phyloP scores from a whole-genome alignment of 83 land plant species.

The Larix sibirica region DNA sequence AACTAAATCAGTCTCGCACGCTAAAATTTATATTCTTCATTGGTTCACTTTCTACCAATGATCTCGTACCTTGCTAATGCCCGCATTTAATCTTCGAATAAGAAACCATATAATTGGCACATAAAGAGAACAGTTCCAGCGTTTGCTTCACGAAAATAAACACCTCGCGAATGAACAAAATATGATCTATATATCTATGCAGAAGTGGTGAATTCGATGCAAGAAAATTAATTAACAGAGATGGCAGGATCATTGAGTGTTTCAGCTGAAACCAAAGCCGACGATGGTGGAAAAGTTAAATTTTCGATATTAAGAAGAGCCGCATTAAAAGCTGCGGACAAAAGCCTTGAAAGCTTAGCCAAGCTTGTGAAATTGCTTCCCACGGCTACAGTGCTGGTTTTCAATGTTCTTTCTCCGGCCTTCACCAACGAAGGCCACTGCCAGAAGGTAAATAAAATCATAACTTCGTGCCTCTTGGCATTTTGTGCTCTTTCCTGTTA shows the following conservation, averaged over 20 bases:
- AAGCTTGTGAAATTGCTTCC: conserved; percentile 74
- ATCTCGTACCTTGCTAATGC: no score
- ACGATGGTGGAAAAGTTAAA: not conserved
- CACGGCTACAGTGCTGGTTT: conserved; percentile 67
- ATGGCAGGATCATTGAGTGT: not conserved
- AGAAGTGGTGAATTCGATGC: not conserved
- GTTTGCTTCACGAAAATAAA: no score
- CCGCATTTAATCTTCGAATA: no score
- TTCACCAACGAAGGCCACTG: conserved; percentile 67
- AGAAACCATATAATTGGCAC: no score
- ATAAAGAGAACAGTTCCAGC: no score
- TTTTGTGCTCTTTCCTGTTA: conserved; percentile 57
- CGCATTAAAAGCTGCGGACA: not conserved
- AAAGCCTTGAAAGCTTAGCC: conserved; percentile 34
- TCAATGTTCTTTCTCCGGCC: conserved; percentile 62
- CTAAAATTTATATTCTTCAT: no score
- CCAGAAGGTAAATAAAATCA: conserved; percentile 25
- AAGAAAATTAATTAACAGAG: not conserved
- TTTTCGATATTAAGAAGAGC: not conserved
- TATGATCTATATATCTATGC: no score
- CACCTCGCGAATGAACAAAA: no score
- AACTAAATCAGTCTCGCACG: no score
- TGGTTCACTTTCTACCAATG: no score
- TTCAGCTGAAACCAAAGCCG: not conserved
- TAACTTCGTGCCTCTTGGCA: conserved; percentile 45